Evolutionary conservation across 23 red algal species (phyloP), one percentile per base, ranked within the genome.

Genomic region (Chondrus crispus): DNA sequence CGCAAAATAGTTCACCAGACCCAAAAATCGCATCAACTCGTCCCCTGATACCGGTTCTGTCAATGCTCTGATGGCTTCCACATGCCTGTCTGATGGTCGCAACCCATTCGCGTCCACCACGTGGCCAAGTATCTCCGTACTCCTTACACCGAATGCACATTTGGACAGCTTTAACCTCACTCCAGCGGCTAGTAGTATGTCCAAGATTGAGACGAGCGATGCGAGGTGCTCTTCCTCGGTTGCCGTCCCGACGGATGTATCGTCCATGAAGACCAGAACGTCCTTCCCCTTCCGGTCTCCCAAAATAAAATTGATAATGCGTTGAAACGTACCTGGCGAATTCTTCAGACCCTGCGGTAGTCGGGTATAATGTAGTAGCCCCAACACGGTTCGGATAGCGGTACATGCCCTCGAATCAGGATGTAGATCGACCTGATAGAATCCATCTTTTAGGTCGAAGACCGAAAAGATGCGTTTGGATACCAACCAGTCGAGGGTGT

Each of bases 401-500:
- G 87, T 91, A 29, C 29, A 57, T 19, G 7, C 48, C 63, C 16
- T 36, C 19, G 71, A 82, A 22, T 82, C 79, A 10, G 22, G 42
- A 1, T 45, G 48, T 10, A 82, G 66, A 26, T 40, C 52, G 18
- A 91, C 46, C 33, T 91, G 62, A 77, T 78, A 91, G 46, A 82
- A 91, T 5, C 81, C 53, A 70, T 84, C 87, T 42, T 91, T 91
- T 58, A 91, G 46, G 79, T 91, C 87, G 75, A 91, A 41, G 8
- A 36, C 33, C 24, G 87, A 82, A 47, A 51, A 83, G 0, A 91
- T 0, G 9, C 51, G 86, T 46, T 80, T 74, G 19, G 44, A 49
- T 76, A 39, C 75, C 20, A 91, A 42, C 87, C 70, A 79, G 24
- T 91, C 87, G 5, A 91, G 33, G n/a, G 44, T 49, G 24, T 60